These are phyloP conservation scores for Alternaria arborescens DNA, from an alignment of 2,329 filamentous ascomycete genomes.

Conservation along the genomic window DNA sequence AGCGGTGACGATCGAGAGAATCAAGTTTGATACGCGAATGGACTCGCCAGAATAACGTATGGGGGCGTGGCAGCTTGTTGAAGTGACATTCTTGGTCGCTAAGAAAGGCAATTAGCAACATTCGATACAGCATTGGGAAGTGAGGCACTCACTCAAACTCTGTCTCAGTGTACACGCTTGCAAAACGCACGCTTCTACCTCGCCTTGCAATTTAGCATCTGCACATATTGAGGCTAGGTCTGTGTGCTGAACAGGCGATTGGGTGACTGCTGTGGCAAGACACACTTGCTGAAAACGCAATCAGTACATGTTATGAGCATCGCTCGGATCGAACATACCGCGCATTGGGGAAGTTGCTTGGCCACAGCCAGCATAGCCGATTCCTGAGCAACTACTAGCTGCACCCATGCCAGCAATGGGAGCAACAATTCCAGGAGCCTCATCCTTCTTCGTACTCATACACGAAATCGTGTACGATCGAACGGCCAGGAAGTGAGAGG, in stretches of 20 bases:
- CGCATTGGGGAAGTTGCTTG: conserved; percentile 27
- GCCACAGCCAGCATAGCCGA: conserved; percentile 18
- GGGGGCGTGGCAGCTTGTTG: conserved; percentile 51
- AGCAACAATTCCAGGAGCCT: conserved; percentile 26
- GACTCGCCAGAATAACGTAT: conserved; percentile 46
- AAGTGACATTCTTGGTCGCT: conserved; percentile 56
- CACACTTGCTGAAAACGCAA: conserved; percentile 23
- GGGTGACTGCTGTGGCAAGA: conserved; percentile 15
- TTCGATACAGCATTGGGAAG: background rate
- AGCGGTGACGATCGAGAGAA: conserved; percentile 47
- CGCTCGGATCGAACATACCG: conserved; percentile 21
- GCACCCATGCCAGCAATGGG: conserved; percentile 24
- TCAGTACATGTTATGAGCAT: conserved; percentile 6
- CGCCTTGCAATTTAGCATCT: conserved; percentile 21
- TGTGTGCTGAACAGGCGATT: conserved; percentile 21
- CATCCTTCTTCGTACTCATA: conserved; percentile 20
- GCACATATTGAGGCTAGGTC: conserved; percentile 28
- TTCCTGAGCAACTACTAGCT: conserved; percentile 26
- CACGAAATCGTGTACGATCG: background rate
- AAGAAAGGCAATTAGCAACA: conserved; percentile 6
- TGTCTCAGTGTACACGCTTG: conserved; percentile 28
- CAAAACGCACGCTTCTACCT: conserved; percentile 23
- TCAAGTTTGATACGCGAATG: conserved; percentile 47
- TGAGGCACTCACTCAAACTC: conserved; percentile 20
- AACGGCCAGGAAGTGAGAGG: conserved; percentile 1